Evolutionary conservation across 75 land plant genomes (phyloP).

Genomic region (Pinus tabuliformis): DNA sequence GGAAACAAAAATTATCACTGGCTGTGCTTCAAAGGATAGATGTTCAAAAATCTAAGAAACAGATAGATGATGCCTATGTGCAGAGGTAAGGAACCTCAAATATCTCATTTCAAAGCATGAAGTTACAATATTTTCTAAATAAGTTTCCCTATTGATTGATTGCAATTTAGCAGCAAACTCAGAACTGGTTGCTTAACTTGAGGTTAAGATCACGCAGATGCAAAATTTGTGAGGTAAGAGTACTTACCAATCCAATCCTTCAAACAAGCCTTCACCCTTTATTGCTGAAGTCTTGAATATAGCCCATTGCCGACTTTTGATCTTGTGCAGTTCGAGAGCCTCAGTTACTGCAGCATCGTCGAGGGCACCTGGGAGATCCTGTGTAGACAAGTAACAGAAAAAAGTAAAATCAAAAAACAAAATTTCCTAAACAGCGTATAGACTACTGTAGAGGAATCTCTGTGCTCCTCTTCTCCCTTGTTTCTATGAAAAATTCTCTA

Average conservation of each 20-base stretch:
- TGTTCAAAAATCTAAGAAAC: background rate
- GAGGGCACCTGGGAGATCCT: constrained; percentile 98
- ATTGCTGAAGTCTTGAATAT: constrained; percentile 95
- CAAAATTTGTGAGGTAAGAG: background rate
- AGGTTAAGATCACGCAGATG: background rate
- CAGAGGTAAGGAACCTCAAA: background rate
- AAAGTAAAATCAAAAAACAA: too few species aligned
- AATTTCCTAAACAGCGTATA: too few species aligned
- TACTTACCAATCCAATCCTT: constrained; percentile 94
- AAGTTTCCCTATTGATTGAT: background rate
- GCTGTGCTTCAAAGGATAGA: background rate
- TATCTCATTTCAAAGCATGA: background rate
- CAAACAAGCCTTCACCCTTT: constrained; percentile 97
- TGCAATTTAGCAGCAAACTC: background rate
- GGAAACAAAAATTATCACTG: background rate
- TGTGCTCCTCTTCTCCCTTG: too few species aligned
- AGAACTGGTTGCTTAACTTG: background rate
- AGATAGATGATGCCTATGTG: background rate
- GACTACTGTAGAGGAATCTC: too few species aligned
- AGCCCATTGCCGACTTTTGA: constrained; percentile 94
- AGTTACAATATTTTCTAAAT: background rate
- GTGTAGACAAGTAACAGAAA: background rate
- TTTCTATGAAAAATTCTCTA: too few species aligned
- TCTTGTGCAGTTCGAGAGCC: constrained; percentile 87
- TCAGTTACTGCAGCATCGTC: constrained; percentile 95